Conservation (phyloP, 225 moss, liverwort and hornwort species). For the Rhytidiadelphus loreus region DNA sequence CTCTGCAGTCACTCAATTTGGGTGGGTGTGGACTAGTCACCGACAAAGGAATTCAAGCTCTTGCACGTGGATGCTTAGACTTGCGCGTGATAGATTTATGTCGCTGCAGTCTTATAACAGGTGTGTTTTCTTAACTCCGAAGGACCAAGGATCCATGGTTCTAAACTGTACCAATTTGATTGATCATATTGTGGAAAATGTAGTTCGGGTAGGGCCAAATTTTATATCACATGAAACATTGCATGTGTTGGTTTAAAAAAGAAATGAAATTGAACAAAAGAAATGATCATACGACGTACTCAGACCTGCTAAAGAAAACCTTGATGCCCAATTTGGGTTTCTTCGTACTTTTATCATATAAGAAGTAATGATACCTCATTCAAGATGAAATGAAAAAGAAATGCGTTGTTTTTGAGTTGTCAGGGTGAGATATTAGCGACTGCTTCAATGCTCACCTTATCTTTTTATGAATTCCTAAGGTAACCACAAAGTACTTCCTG, state of each 20-base stretch:
- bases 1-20: slow-evolving; percentile 73
- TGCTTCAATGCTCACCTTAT: not conserved
- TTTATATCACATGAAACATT: not conserved
- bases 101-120: slow-evolving; percentile 77
- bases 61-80: slow-evolving; percentile 65
- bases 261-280: not conserved
- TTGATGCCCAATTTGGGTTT: not conserved
- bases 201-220: not conserved
- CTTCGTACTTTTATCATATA: not conserved
- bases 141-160: not conserved
- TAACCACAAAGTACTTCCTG: not conserved
- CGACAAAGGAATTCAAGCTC: slow-evolving; percentile 61
- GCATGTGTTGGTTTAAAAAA: not conserved
- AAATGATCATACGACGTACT: not conserved
- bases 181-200: not conserved
- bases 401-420: not conserved
- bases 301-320: not conserved
- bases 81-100: slow-evolving; percentile 81
- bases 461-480: not conserved
- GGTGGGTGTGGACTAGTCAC: slow-evolving; percentile 72
- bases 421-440: not conserved
- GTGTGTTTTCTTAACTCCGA: slow-evolving; percentile 1
- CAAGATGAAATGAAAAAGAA: not conserved
- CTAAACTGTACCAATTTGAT: not conserved
- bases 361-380: not conserved